Evolutionary conservation across 1,139 yeast genomes (phyloP).

Genomic region (Yarrowia galli): DNA sequence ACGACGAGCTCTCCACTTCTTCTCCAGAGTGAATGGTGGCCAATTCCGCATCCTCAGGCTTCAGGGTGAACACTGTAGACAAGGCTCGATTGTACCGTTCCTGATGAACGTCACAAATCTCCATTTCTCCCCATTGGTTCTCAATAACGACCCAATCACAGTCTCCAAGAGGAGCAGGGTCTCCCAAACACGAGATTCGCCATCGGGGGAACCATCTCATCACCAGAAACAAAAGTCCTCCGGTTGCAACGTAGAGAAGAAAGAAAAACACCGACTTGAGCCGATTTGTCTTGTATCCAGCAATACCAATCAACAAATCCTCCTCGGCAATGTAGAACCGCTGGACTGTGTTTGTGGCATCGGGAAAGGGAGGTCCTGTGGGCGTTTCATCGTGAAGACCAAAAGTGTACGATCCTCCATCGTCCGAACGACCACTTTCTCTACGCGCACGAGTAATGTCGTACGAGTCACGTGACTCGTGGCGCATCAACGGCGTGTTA

Average conservation of each 20-base stretch:
- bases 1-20: slow-evolving; percentile 39
- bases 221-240: slow-evolving; percentile 75
- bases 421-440: slow-evolving; percentile 20
- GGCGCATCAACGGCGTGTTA: slow-evolving; percentile 36
- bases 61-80: slow-evolving; percentile 64
- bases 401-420: slow-evolving; percentile 37
- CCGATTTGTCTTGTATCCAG: slow-evolving; percentile 74
- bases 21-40: slow-evolving; percentile 41
- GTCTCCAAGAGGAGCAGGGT: slow-evolving; percentile 69
- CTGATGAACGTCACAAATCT: slow-evolving; percentile 63
- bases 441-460: slow-evolving; percentile 28
- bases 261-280: slow-evolving; percentile 60
- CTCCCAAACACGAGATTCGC: slow-evolving; percentile 72
- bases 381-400: slow-evolving; percentile 16
- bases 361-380: slow-evolving; percentile 22
- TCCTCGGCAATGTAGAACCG: slow-evolving; percentile 94
- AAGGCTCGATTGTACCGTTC: slow-evolving; percentile 72
- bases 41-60: slow-evolving; percentile 41
- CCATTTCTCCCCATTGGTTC: slow-evolving; percentile 88
- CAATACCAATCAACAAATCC: slow-evolving; percentile 90
- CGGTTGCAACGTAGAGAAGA: slow-evolving; percentile 62
- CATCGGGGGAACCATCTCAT: slow-evolving; percentile 87
- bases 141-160: slow-evolving; percentile 96
- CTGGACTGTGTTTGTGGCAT: slow-evolving; percentile 54
- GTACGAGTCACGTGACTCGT: slow-evolving; percentile 26